phyloP scores from a whole-genome alignment of 805 yeast genomes.

The Millerozyma miso region DNA sequence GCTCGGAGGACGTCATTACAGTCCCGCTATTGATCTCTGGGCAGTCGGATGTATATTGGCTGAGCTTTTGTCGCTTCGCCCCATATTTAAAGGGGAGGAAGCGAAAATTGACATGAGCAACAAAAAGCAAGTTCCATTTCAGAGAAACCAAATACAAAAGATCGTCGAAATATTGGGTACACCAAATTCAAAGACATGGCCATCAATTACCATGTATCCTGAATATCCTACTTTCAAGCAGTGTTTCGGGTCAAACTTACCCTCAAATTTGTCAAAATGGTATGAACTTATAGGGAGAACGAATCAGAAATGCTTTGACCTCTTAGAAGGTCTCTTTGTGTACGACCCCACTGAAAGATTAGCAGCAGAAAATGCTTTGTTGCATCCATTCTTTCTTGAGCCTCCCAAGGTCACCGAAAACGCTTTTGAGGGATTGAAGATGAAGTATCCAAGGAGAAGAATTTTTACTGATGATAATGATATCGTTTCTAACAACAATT shows the following conservation, averaged over 20 bases:
- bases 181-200: constrained; percentile 79
- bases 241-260: constrained; percentile 46
- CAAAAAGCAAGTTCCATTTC: constrained; percentile 91
- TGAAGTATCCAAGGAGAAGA: constrained; percentile 80
- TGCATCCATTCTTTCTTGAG: constrained; percentile 76
- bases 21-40: constrained; percentile 92
- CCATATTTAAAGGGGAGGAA: constrained; percentile 96
- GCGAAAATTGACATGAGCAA: constrained; percentile 80
- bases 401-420: constrained; percentile 64
- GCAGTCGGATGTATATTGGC: constrained; percentile 95
- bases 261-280: constrained; percentile 77
- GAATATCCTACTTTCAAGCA: constrained; percentile 56
- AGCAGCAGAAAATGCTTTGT: constrained; percentile 71
- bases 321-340: constrained; percentile 60
- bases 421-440: constrained; percentile 72
- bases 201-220: constrained; percentile 72
- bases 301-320: constrained; percentile 61
- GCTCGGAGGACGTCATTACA: constrained; percentile 87
- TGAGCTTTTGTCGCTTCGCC: constrained; percentile 81
- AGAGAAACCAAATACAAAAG: constrained; percentile 84
- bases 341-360: constrained; percentile 81
- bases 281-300: constrained; percentile 77
- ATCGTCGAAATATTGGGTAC: constrained; percentile 92
- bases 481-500: constrained; percentile 40
- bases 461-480: constrained; percentile 86